These are phyloP conservation scores for Neurospora pannonica DNA, from an alignment of 495 filamentous ascomycete species.

Conservation along the genomic window DNA sequence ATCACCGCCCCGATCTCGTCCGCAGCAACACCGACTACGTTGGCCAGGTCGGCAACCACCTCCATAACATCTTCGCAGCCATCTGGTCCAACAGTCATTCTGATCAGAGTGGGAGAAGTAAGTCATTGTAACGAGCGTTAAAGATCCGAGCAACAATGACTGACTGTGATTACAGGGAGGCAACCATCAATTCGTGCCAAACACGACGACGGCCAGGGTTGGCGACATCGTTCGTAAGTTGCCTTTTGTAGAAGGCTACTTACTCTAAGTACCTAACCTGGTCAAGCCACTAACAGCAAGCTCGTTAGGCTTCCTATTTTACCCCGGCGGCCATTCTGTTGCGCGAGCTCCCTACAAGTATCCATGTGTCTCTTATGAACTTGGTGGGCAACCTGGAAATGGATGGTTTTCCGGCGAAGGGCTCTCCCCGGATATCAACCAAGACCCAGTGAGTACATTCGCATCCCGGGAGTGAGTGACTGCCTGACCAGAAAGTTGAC, in stretches of 20 bases:
- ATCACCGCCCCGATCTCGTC: not conserved
- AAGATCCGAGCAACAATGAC: not conserved
- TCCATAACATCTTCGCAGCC: conserved; percentile 4
- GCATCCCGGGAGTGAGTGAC: not conserved
- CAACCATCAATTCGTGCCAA: conserved; percentile 23
- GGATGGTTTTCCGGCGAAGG: too few relatives aligned
- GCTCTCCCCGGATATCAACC: conserved; percentile 25
- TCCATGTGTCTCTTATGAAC: conserved; percentile 52
- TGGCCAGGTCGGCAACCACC: not conserved
- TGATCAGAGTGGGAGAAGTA: conserved; percentile 25
- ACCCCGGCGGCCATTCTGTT: conserved; percentile 50
- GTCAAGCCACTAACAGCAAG: conserved; percentile 1
- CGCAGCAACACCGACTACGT: not conserved
- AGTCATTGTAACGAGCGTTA: not conserved
- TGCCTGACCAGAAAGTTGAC: not conserved
- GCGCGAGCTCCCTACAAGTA: conserved; percentile 42
- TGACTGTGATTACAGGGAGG: conserved; percentile 21
- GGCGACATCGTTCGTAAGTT: conserved; percentile 32
- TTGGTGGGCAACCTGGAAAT: conserved; percentile 1
- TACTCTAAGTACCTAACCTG: too few relatives aligned
- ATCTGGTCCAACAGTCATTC: conserved; percentile 12
- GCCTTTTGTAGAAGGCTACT: too few relatives aligned
- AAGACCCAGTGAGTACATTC: conserved; percentile 22
- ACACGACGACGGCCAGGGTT: conserved; percentile 20
- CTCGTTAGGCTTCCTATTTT: conserved; percentile 44